Evolutionary conservation across 1,139 yeast species (phyloP).

Genomic region (Sugiyamaella castrensis): DNA sequence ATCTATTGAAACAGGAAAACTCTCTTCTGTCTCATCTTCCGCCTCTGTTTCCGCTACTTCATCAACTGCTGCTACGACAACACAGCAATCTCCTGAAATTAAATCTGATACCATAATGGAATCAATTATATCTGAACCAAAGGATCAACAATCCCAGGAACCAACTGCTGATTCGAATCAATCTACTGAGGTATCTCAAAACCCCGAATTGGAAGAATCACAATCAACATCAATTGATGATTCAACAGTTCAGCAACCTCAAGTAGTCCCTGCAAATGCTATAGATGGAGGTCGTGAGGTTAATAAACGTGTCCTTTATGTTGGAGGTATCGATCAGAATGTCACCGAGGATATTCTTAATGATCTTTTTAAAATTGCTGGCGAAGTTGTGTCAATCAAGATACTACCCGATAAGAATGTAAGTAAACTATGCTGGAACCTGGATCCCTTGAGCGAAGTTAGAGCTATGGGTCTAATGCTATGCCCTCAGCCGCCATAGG

Average conservation of each 20-base stretch:
- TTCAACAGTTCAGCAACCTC: slow-evolving; percentile 20
- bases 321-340: slow-evolving; percentile 67
- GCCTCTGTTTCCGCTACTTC: no score
- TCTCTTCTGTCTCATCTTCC: no score
- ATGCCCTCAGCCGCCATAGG: no score
- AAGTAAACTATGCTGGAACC: slow-evolving; percentile 4
- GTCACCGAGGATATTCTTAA: slow-evolving; percentile 61
- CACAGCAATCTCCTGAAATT: no score
- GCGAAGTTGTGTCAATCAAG: slow-evolving; percentile 47
- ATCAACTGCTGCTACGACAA: no score
- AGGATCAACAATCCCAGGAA: no score
- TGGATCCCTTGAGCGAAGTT: background rate
- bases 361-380: slow-evolving; percentile 61
- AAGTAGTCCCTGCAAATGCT: slow-evolving; percentile 57
- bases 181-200: no score
- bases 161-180: no score
- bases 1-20: no score
- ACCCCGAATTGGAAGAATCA: no score
- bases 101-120: no score
- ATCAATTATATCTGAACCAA: no score
- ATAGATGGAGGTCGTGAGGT: slow-evolving; percentile 78
- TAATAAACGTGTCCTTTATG: slow-evolving; percentile 68
- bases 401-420: slow-evolving; percentile 68
- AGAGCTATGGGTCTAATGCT: slow-evolving; percentile 9
- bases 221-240: background rate